Evolutionary conservation across 2,329 filamentous ascomycete genomes (phyloP).

Genomic region (Aureobasidium sp.): DNA sequence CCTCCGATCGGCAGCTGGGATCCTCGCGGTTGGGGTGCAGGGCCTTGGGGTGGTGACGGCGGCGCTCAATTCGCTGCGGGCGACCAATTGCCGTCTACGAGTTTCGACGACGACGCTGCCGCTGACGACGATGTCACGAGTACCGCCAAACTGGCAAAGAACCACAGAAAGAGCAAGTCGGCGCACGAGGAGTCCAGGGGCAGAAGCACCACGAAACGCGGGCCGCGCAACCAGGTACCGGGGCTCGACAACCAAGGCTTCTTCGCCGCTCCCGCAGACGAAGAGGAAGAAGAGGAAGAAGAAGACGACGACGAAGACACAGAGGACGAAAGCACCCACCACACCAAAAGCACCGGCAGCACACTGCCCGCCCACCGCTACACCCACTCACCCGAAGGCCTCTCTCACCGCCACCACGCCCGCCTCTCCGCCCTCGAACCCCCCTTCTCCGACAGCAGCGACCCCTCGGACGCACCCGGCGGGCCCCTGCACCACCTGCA

Average conservation of each 20-base stretch:
- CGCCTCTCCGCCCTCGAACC: constrained; percentile 7
- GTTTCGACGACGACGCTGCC: constrained; percentile 20
- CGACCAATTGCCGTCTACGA: constrained; percentile 26
- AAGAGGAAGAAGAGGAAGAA: constrained; percentile 2
- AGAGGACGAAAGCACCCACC: not conserved
- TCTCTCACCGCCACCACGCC: not conserved
- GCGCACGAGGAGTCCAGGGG: constrained; percentile 67
- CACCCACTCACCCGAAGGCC: constrained; percentile 14
- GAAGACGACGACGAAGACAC: not conserved
- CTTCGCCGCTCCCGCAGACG: not conserved
- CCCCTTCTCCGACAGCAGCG: constrained; percentile 10
- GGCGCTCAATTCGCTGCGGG: constrained; percentile 20
- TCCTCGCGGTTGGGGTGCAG: constrained; percentile 50
- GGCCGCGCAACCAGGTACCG: constrained; percentile 7
- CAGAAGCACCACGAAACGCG: constrained; percentile 1
- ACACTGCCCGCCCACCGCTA: constrained; percentile 33
- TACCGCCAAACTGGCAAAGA: constrained; percentile 12
- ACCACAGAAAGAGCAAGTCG: constrained; percentile 41
- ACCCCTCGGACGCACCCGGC: constrained; percentile 9
- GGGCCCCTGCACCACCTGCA: constrained; percentile 8
- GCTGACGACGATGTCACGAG: constrained; percentile 15
- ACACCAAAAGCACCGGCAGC: not conserved
- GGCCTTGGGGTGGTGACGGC: constrained; percentile 34
- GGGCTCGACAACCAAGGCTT: constrained; percentile 12
- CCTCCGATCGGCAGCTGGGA: constrained; percentile 62